A percentile compares a stretch with the other conserved stretches of the same genome.
Evolutionary conservation across 352 stramenopile genomes (phyloP).

Genomic region (Phytophthora quininea): DNA sequence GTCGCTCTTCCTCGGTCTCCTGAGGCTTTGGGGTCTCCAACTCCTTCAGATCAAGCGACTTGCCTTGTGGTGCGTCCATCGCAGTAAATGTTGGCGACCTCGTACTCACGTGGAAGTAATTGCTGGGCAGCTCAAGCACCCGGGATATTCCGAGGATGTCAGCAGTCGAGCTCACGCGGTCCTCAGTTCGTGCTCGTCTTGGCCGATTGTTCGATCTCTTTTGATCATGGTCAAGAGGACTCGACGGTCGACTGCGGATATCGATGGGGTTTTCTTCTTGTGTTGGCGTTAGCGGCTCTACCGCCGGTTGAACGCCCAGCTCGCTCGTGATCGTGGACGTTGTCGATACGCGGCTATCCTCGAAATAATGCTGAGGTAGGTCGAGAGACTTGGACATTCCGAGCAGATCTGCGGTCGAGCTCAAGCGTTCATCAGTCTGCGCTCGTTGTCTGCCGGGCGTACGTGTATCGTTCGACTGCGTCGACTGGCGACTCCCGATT

Average conservation of each 20-base stretch:
- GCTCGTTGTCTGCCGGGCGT: not conserved
- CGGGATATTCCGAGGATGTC: constrained; percentile 35
- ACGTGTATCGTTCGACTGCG: constrained; percentile 4
- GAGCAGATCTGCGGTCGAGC: constrained; percentile 30
- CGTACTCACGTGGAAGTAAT: constrained; percentile 36
- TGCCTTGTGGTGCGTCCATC: constrained; percentile 5
- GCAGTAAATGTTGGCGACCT: constrained; percentile 21
- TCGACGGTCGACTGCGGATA: constrained; percentile 6
- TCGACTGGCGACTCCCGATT: constrained; percentile 3
- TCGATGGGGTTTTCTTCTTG: not conserved
- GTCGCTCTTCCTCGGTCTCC: constrained; percentile 34
- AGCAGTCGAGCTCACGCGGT: constrained; percentile 29
- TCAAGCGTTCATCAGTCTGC: constrained; percentile 16
- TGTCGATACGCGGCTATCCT: constrained; percentile 30
- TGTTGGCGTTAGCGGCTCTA: too few relatives aligned
- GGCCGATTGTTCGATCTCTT: constrained; percentile 19
- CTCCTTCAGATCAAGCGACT: constrained; percentile 12
- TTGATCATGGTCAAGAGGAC: constrained; percentile 3
- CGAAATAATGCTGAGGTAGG: constrained; percentile 33
- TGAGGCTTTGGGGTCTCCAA: constrained; percentile 13
- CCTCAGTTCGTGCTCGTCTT: constrained; percentile 6
- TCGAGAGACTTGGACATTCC: constrained; percentile 26
- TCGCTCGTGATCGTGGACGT: constrained; percentile 13
- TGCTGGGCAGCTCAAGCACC: constrained; percentile 21
- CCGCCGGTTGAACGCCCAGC: not conserved